These are phyloP conservation scores for Panicum virgatum DNA, from an alignment of 202 grass and related monocot species.

Conservation along the genomic window DNA sequence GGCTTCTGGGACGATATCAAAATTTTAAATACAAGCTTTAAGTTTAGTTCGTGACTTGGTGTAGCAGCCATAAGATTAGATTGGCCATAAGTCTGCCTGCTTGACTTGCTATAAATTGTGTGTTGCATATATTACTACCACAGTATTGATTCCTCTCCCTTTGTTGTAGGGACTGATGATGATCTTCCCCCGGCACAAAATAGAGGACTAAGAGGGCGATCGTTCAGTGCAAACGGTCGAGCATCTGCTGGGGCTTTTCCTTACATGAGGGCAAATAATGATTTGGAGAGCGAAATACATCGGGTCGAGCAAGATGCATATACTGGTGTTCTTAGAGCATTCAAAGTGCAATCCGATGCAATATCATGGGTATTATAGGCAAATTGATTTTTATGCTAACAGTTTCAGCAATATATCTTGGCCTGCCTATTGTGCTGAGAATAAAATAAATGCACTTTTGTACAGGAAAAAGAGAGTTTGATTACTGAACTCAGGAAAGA, in stretches of 20 bases:
- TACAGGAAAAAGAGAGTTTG: conserved; percentile 92
- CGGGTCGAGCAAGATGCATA: conserved; percentile 82
- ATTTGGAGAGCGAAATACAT: conserved; percentile 77
- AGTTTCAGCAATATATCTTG: conserved; percentile 6
- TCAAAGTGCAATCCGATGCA: conserved; percentile 93
- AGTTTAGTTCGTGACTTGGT: not conserved
- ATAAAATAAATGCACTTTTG: conserved; percentile 30
- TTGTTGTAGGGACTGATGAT: conserved; percentile 80
- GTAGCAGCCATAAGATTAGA: not conserved
- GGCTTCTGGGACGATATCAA: not conserved
- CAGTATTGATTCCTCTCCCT: conserved; percentile 17
- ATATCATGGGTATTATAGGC: conserved; percentile 68
- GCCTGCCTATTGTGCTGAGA: not conserved
- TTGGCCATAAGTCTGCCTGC: not conserved
- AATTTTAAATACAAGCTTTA: not conserved
- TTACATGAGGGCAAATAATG: conserved; percentile 46
- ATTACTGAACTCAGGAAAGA: conserved; percentile 95
- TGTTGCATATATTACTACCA: conserved; percentile 19
- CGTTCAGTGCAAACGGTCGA: conserved; percentile 64
- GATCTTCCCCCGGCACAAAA: conserved; percentile 65
- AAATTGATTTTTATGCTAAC: conserved; percentile 9
- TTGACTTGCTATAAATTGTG: conserved; percentile 16
- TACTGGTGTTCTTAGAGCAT: conserved; percentile 87
- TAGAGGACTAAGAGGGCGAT: conserved; percentile 45
- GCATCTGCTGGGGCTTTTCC: conserved; percentile 44